phyloP scores from a whole-genome alignment of 208 protist species.

The Kentomonas sorsogonicus region DNA sequence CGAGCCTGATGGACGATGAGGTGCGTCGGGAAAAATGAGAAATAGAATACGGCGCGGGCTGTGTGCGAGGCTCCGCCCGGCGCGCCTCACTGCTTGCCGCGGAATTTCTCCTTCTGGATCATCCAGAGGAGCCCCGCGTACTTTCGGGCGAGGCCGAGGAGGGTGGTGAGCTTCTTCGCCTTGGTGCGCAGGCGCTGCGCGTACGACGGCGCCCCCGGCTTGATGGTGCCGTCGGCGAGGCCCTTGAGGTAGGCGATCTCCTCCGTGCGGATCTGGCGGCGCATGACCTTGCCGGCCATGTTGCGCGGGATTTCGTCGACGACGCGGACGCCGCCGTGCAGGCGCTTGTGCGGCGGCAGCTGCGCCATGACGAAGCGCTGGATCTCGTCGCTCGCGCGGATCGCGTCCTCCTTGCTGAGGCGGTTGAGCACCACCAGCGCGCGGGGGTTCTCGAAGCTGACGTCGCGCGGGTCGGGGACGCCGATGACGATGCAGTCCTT shows the following conservation, averaged over 20 bases:
- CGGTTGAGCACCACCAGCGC: conserved; percentile 63
- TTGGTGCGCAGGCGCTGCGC: too few species aligned
- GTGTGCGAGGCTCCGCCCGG: too few species aligned
- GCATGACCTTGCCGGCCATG: conserved; percentile 71
- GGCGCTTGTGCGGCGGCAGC: conserved; percentile 64
- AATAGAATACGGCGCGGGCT: too few species aligned
- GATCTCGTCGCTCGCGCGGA: conserved; percentile 35
- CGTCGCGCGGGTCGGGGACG: conserved; percentile 35
- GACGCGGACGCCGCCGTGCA: conserved; percentile 67
- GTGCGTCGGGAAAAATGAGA: too few species aligned
- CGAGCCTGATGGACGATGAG: too few species aligned
- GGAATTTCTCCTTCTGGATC: too few species aligned
- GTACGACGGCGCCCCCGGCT: too few species aligned
- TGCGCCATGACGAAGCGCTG: conserved; percentile 29
- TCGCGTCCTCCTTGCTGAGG: conserved; percentile 19
- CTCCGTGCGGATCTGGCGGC: conserved; percentile 32
- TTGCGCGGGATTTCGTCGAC: conserved; percentile 67
- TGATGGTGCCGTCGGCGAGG: too few species aligned
- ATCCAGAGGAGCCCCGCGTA: too few species aligned
- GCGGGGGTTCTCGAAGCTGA: conserved; percentile 58
- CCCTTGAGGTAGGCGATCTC: conserved; percentile 2
- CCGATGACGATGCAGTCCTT: conserved; percentile 67
- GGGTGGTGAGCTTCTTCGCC: too few species aligned
- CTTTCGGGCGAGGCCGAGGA: too few species aligned
- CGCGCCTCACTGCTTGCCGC: too few species aligned